Percentiles rank a stretch among this genome's conserved stretches.
Evolutionary conservation across 371 early-diverging fungal genomes (phyloP).

Genomic region (Nematocida sp.): DNA sequence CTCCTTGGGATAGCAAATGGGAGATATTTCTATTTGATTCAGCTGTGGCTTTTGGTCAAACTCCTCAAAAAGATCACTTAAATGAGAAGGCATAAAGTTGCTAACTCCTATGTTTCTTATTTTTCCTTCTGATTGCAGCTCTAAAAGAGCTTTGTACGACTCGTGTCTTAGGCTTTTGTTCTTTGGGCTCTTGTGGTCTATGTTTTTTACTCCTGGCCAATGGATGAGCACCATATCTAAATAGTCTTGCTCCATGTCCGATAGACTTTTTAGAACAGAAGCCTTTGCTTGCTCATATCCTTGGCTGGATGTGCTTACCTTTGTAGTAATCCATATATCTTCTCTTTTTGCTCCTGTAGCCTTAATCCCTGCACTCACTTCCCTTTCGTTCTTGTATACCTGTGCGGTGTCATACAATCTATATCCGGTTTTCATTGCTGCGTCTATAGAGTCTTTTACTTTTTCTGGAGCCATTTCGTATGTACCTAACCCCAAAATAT

Average conservation of each 20-base stretch:
- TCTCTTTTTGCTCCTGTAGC: slow-evolving; percentile 72
- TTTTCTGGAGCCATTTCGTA: slow-evolving; percentile 52
- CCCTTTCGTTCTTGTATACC: slow-evolving; percentile 74
- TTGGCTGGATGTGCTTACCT: slow-evolving; percentile 75
- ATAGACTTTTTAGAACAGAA: slow-evolving; percentile 68
- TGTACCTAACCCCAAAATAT: slow-evolving; percentile 64
- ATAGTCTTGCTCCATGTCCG: slow-evolving; percentile 73
- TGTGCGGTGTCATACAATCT: slow-evolving; percentile 74
- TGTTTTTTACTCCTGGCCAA: slow-evolving; percentile 68
- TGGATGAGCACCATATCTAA: slow-evolving; percentile 82
- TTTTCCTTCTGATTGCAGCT: slow-evolving; percentile 45
- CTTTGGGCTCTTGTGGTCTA: slow-evolving; percentile 38
- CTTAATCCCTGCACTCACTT: slow-evolving; percentile 72
- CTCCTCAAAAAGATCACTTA: slow-evolving; percentile 69
- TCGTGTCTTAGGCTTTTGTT: slow-evolving; percentile 46
- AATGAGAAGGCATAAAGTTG: slow-evolving; percentile 72
- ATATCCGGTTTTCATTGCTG: slow-evolving; percentile 70
- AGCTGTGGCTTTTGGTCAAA: slow-evolving; percentile 75
- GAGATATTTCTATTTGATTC: slow-evolving; percentile 80
- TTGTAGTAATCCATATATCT: slow-evolving; percentile 77
- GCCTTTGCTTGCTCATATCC: slow-evolving; percentile 67
- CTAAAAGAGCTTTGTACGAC: slow-evolving; percentile 34
- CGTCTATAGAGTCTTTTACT: slow-evolving; percentile 69
- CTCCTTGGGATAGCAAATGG: slow-evolving; percentile 72
- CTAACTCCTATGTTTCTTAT: slow-evolving; percentile 73